Conservation (phyloP, 352 stramenopile species). For the Phytophthora quininea region DNA sequence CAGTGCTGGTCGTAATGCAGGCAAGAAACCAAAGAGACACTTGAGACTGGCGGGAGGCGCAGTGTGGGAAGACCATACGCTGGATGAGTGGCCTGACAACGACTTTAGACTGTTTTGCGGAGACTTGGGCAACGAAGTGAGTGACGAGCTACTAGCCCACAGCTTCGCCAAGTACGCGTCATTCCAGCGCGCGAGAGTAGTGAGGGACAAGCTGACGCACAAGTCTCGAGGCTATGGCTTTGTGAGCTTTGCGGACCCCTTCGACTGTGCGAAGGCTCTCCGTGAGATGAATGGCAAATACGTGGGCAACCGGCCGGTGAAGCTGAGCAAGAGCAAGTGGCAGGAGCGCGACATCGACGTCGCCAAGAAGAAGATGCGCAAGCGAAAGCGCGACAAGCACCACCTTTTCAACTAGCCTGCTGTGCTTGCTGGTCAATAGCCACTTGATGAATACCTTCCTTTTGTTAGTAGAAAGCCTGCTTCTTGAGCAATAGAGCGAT, state of each 20-base stretch:
- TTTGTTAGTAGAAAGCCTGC: conserved; percentile 14
- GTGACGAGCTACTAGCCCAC: conserved; percentile 85
- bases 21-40: conserved; percentile 54
- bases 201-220: conserved; percentile 86
- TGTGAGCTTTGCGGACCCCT: conserved; percentile 93
- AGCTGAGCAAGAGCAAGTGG: conserved; percentile 96
- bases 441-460: conserved; percentile 4
- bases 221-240: conserved; percentile 96
- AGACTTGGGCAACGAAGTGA: conserved; percentile 94
- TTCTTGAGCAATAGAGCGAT: conserved; percentile 54
- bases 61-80: conserved; percentile 92
- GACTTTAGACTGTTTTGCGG: conserved; percentile 97
- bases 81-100: conserved; percentile 96
- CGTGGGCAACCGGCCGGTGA: conserved; percentile 94
- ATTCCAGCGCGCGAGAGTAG: conserved; percentile 81
- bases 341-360: conserved; percentile 94
- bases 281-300: conserved; percentile 97
- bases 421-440: not conserved
- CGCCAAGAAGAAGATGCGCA: conserved; percentile 88
- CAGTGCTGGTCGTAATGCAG: conserved; percentile 14
- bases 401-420: conserved; percentile 68
- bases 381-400: conserved; percentile 81
- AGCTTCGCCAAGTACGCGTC: conserved; percentile 76
- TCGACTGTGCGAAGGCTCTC: conserved; percentile 94
- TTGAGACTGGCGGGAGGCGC: conserved; percentile 81